Conservation (phyloP, 208 protist species). For the Crithidia expoeki region DNA sequence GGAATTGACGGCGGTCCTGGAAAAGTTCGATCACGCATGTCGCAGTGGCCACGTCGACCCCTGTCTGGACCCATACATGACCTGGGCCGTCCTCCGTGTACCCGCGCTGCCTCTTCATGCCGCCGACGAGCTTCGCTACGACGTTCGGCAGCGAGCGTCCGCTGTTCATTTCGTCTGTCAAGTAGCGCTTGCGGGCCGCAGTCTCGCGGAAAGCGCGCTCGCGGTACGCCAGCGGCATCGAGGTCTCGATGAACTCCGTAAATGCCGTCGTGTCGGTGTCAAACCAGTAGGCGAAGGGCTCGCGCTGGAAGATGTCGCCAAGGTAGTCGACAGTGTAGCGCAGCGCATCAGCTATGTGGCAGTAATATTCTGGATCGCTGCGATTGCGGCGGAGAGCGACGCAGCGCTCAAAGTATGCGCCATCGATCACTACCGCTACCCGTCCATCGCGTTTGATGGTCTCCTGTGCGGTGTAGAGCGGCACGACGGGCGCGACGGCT, state of each 20-base stretch:
- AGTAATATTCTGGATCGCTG: slow-evolving; percentile 60
- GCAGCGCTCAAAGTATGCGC: slow-evolving; percentile 87
- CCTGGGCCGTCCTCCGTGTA: slow-evolving; percentile 77
- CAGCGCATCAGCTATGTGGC: slow-evolving; percentile 49
- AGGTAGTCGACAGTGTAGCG: slow-evolving; percentile 75
- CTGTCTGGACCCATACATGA: slow-evolving; percentile 85
- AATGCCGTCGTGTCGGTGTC: slow-evolving; percentile 83
- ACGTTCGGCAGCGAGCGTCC: slow-evolving; percentile 72
- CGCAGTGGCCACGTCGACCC: slow-evolving; percentile 84
- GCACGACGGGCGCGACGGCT: slow-evolving; percentile 22
- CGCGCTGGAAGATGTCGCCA: slow-evolving; percentile 78
- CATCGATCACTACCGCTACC: slow-evolving; percentile 84
- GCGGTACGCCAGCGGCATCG: slow-evolving; percentile 69
- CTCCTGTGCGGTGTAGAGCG: slow-evolving; percentile 44
- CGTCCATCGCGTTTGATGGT: slow-evolving; percentile 38
- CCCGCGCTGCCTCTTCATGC: slow-evolving; percentile 79
- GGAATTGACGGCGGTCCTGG: slow-evolving; percentile 60
- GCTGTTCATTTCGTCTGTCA: slow-evolving; percentile 86
- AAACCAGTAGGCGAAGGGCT: slow-evolving; percentile 84
- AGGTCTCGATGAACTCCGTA: slow-evolving; percentile 77
- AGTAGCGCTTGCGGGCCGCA: slow-evolving; percentile 53
- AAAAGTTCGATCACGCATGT: slow-evolving; percentile 82
- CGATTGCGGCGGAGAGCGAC: slow-evolving; percentile 37
- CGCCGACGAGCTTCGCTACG: slow-evolving; percentile 76
- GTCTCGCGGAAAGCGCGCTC: slow-evolving; percentile 61